These are phyloP conservation scores for Trichoderma sp. DNA, from an alignment of 2,329 filamentous ascomycete species.

Conservation along the genomic window DNA sequence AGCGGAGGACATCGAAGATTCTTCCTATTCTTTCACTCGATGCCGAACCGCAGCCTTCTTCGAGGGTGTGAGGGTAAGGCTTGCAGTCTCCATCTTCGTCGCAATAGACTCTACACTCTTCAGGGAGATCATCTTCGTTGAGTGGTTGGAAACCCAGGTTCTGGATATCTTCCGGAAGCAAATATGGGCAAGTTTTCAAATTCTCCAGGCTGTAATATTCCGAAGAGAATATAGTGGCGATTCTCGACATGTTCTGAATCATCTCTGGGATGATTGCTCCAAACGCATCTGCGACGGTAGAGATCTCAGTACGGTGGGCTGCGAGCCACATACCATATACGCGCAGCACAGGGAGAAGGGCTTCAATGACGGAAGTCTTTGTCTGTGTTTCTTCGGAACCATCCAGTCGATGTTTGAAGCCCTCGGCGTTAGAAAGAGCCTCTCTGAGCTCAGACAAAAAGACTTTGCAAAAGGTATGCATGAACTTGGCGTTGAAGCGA, in stretches of 20 bases:
- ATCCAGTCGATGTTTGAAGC: slow-evolving; percentile 29
- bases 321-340: slow-evolving; percentile 58
- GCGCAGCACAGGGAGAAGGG: slow-evolving; percentile 55
- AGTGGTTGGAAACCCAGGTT: slow-evolving; percentile 49
- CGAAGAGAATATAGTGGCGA: slow-evolving; percentile 51
- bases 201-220: slow-evolving; percentile 45
- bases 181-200: slow-evolving; percentile 48
- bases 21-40: slow-evolving; percentile 48
- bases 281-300: slow-evolving; percentile 48
- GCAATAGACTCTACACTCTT: slow-evolving; percentile 44
- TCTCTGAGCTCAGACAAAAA: slow-evolving; percentile 66
- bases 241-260: slow-evolving; percentile 49
- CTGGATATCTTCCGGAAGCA: slow-evolving; percentile 55
- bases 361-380: slow-evolving; percentile 43
- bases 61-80: slow-evolving; percentile 40
- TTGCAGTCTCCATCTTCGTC: slow-evolving; percentile 42
- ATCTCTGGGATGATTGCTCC: slow-evolving; percentile 49
- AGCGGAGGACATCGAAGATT: slow-evolving; percentile 51
- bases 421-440: slow-evolving; percentile 29
- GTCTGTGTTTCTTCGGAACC: slow-evolving; percentile 28
- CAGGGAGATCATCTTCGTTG: slow-evolving; percentile 41
- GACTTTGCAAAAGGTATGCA: slow-evolving; percentile 69
- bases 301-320: slow-evolving; percentile 48
- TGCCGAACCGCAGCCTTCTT: slow-evolving; percentile 36
- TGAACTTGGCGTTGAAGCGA: slow-evolving; percentile 75